These are phyloP conservation scores for Neonectria coccinea DNA, from an alignment of 2,329 filamentous ascomycete species.

Conservation along the genomic window DNA sequence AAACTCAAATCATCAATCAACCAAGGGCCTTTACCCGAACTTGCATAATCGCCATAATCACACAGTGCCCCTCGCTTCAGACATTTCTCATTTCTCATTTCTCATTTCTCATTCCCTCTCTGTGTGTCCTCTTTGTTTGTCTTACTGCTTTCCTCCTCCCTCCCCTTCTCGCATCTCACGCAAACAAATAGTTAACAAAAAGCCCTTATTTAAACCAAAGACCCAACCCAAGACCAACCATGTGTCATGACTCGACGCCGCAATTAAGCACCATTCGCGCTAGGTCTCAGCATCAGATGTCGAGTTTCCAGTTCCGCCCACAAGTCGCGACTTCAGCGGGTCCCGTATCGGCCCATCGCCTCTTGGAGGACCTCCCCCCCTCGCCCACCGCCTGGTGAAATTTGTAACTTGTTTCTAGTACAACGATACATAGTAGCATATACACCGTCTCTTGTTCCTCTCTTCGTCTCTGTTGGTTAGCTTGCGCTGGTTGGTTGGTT, in stretches of 20 bases:
- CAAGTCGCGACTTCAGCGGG: conserved; percentile 28
- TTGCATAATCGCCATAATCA: conserved; percentile 7
- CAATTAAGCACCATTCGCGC: conserved; percentile 19
- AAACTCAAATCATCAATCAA: conserved; percentile 16
- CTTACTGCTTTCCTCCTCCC: background rate
- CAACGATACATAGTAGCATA: background rate
- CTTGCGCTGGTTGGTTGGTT: conserved; percentile 11
- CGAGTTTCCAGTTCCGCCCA: conserved; percentile 33
- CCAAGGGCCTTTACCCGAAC: background rate
- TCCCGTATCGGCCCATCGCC: conserved; percentile 40
- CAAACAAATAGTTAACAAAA: conserved; percentile 16
- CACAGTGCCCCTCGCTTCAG: conserved; percentile 12
- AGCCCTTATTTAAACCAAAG: conserved; percentile 5
- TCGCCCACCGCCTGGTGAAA: conserved; percentile 10
- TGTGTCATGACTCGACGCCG: conserved; percentile 35
- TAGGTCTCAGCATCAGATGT: conserved; percentile 33
- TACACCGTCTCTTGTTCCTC: background rate
- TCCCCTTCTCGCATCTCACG: conserved; percentile 9
- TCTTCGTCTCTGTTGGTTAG: conserved; percentile 9
- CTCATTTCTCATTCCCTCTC: too few species aligned
- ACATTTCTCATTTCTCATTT: conserved; percentile 2
- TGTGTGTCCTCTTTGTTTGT: too few species aligned
- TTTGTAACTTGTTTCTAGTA: conserved; percentile 15
- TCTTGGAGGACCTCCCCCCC: conserved; percentile 12
- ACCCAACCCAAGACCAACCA: conserved; percentile 14